phyloP scores from a whole-genome alignment of 495 filamentous ascomycete species.

The Hyaloscypha finlandica region DNA sequence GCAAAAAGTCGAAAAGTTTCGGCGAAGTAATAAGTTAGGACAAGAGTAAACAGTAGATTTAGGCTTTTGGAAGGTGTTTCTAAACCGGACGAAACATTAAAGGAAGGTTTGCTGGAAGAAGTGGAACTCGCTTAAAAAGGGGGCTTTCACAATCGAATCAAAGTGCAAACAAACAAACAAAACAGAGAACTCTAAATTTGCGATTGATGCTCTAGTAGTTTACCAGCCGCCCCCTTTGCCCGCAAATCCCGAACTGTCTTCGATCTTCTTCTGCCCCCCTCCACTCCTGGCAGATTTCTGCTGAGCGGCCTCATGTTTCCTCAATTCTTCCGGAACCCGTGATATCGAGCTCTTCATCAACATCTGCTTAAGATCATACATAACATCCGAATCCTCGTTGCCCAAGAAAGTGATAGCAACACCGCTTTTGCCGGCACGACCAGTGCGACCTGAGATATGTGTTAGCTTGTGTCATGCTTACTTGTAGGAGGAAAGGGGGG shows the following conservation, averaged over 20 bases:
- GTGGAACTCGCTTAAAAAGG: background rate
- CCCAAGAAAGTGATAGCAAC: conserved; percentile 96
- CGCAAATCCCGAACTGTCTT: conserved; percentile 47
- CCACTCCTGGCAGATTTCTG: conserved; percentile 65
- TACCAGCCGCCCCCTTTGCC: conserved; percentile 27
- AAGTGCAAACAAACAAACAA: background rate
- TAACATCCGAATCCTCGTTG: conserved; percentile 85
- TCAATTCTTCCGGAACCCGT: conserved; percentile 88
- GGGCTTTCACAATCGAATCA: background rate
- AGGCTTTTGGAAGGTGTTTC: too few species aligned
- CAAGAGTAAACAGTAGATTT: too few species aligned
- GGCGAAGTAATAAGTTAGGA: too few species aligned
- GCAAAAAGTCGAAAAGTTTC: too few species aligned
- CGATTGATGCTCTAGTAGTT: background rate
- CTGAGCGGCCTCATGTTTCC: conserved; percentile 93
- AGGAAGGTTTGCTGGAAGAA: background rate
- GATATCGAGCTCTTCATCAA: conserved; percentile 88
- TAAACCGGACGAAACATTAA: background rate
- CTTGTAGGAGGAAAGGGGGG: background rate
- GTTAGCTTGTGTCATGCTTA: background rate
- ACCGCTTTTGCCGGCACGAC: conserved; percentile 97
- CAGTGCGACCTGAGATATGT: conserved; percentile 64
- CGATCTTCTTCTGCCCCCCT: conserved; percentile 58
- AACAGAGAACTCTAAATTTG: background rate
- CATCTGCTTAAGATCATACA: conserved; percentile 98